Evolutionary conservation across 352 stramenopile genomes (phyloP), one percentile per base, ranked within the genome.

Genomic region (Phytopythium delawarense): DNA sequence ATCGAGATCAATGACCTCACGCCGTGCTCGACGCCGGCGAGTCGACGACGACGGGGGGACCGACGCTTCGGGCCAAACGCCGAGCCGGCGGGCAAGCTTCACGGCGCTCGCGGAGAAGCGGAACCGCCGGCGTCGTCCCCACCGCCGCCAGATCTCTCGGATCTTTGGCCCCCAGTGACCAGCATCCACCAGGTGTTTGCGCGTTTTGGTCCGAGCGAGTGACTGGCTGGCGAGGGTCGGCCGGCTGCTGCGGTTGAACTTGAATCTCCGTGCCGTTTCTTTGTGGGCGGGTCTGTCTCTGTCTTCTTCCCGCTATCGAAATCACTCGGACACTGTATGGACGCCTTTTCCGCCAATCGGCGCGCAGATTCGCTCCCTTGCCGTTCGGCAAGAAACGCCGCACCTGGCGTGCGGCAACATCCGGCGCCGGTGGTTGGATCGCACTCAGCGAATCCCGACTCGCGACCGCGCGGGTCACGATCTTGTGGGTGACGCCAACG

Each of bases 221-320:
- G 35, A 40, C 35, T 40, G 35, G 35, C 35, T 7, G 1, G 1
- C 35, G 12, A 40, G 12, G 25, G 62, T 7, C 32, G 45, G 32
- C 42, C 42, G 15, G 8, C 45, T 30, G 45, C 20, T 21, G 18
- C 52, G 40, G 35, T 59, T 59, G 53, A 49, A 59, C 53, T 59
- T 59, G 53, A 59, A 45, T 49, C 34, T 45, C 20, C 21, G 15
- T 13, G 53, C 35, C 18, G 53, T 42, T 49, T 42, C 12, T 42
- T 48, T 18, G 12, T 45, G 13, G 13, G 39, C 0, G 3, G 35
- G 9, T 40, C 13, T 40, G 39, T 45, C 39, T 18, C 39, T 45
- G 39, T 48, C 42, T 48, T 48, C 25, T 48, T 23, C 42, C 35
- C 35, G 35, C 35, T 6, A 18, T 7, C 13, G 5, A 6, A n/a